phyloP scores from a whole-genome alignment of 2,329 filamentous ascomycete genomes.

The Ceratocystis huliohia region DNA sequence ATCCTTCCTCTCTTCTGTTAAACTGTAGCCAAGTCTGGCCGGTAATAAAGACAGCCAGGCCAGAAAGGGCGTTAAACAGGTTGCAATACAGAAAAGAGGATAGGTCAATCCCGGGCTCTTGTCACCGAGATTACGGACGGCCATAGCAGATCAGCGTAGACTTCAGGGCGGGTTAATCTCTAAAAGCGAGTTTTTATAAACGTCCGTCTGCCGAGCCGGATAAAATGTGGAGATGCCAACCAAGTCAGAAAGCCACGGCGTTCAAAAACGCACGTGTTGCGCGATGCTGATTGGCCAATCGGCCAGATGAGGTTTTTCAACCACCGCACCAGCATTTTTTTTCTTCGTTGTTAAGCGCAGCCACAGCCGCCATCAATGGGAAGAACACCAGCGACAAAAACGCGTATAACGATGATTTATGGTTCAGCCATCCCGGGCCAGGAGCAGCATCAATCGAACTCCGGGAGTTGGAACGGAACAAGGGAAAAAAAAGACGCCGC shows the following conservation, averaged over 20 bases:
- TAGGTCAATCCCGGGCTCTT: not conserved
- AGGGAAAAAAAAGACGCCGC: not conserved
- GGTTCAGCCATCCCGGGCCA: not conserved
- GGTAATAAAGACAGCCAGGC: not conserved
- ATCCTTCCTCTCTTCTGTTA: not conserved
- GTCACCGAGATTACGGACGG: not conserved
- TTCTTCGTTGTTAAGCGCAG: not conserved
- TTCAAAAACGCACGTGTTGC: not conserved
- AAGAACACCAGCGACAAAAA: not conserved
- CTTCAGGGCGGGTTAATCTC: not conserved
- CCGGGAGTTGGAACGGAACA: not conserved
- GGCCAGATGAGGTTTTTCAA: constrained; percentile 8
- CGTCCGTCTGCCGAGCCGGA: not conserved
- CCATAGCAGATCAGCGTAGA: too few relatives aligned
- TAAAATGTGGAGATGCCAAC: not conserved
- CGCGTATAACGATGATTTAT: not conserved
- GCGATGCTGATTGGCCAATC: not conserved
- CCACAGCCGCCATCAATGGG: not conserved
- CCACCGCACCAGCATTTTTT: not conserved
- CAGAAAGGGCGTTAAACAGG: not conserved
- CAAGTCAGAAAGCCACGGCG: not conserved
- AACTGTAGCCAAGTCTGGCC: not conserved
- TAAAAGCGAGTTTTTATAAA: not conserved
- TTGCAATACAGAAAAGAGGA: not conserved
- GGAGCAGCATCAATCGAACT: not conserved